Evolutionary conservation across 495 filamentous ascomycete genomes (phyloP), one percentile per base, ranked within the genome.

Genomic region (Opeltia flavorubescens): DNA sequence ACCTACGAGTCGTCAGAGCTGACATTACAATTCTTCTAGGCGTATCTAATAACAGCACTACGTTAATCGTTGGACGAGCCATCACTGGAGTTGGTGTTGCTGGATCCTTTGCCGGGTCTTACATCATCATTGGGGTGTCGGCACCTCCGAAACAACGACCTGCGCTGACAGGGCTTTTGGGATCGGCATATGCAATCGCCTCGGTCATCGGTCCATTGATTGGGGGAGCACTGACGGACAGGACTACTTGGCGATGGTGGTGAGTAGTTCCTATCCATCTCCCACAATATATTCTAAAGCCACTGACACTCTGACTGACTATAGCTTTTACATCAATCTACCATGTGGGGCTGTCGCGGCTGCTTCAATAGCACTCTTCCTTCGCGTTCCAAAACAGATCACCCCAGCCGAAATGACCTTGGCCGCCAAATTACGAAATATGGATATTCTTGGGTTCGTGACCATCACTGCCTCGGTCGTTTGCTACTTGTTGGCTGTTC

Each of bases 311-410:
- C 43, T 44, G 18, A 29, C 23, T n/a, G 18, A 5, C 9, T 12
- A 15, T 35, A 49, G 74, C 45, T 75, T 75, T 49, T 75, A 71
- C 51, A 67, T 75, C 51, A 78, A 77, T 46, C 58, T 76, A 6
- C 72, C 71, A 1, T 55, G 71, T 23, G 74, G 70, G 12, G 69
- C 35, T 4, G 50, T 59, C 2, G 62, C 60, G 12, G 21, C 30
- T 26, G 29, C 25, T 3, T 50, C 59, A 3, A 33, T 59, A 4
- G 48, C 59, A 26, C 3, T 51, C 12, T 18, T 43, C 13, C 27
- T 36, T 18, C 38, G 31, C 13, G 18, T 35, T 9, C 6, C 17
- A 7, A 24, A n/a, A 20, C 23, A 34, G 7, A 12, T 21, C 7
- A 20, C 42, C 13, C 42, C 42, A n/a, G 4, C 25, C 23, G 12